phyloP scores from a whole-genome alignment of 495 filamentous ascomycete genomes.

The Apodospora peruviana region DNA sequence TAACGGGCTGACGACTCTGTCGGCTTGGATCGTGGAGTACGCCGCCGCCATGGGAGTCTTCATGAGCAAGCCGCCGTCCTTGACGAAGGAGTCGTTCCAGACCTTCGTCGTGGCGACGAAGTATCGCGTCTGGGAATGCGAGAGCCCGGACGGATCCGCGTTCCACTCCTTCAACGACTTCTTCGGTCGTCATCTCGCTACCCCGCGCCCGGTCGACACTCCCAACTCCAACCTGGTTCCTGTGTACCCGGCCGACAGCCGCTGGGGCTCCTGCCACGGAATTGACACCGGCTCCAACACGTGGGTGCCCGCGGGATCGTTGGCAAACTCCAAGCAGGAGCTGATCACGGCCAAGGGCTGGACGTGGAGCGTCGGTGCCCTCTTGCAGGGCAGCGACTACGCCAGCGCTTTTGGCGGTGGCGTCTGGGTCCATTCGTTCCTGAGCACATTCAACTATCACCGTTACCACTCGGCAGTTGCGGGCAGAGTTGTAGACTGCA shows the following conservation, averaged over 20 bases:
- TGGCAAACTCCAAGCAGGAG: no score
- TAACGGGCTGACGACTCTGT: background rate
- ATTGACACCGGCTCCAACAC: no score
- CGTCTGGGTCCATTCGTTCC: background rate
- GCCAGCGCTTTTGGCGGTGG: background rate
- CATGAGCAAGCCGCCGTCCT: background rate
- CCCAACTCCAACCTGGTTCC: background rate
- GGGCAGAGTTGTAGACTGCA: background rate
- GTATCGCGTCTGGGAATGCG: background rate
- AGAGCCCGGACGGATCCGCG: background rate
- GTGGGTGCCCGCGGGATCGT: no score
- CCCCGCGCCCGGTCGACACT: background rate
- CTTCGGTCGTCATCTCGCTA: constrained; percentile 1
- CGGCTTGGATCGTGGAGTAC: constrained; percentile 4
- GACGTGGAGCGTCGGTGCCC: background rate
- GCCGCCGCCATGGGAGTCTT: background rate
- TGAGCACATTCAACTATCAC: constrained; percentile 3
- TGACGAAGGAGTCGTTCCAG: background rate
- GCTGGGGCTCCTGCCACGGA: background rate
- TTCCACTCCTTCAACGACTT: constrained; percentile 5
- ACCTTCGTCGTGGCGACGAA: background rate
- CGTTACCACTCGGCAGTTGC: constrained; percentile 2
- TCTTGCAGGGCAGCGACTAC: background rate
- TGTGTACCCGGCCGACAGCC: constrained; percentile 5
- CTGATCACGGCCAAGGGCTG: background rate